phyloP scores from a whole-genome alignment of 78 protist species.

The Pigoraptor vietnamica region DNA sequence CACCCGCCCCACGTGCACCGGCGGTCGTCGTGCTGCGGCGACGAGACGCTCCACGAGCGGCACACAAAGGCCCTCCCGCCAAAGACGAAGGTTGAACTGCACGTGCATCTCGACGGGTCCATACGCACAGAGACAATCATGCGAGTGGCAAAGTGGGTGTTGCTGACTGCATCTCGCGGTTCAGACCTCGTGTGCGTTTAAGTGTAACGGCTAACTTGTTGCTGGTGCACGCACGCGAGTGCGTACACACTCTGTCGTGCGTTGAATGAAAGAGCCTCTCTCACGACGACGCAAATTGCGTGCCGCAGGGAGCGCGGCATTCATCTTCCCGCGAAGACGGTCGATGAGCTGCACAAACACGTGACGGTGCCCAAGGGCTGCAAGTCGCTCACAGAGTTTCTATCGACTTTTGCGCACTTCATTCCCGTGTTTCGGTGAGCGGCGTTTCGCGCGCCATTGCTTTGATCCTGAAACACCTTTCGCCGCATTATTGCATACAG shows the following conservation, averaged over 20 bases:
- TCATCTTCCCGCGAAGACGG: not conserved
- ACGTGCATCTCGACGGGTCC: not conserved
- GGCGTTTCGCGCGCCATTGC: too few relatives aligned
- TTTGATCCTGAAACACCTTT: not conserved
- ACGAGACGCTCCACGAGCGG: not conserved
- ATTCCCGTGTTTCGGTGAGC: not conserved
- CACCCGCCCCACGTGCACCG: too few relatives aligned
- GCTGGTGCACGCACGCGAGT: too few relatives aligned
- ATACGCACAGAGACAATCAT: not conserved
- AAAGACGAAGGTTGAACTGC: not conserved
- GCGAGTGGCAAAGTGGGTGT: not conserved
- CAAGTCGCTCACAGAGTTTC: not conserved
- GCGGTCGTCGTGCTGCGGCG: not conserved
- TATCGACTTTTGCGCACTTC: not conserved
- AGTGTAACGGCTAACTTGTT: too few relatives aligned
- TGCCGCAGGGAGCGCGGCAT: not conserved
- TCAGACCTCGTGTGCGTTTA: too few relatives aligned
- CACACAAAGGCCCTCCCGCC: not conserved
- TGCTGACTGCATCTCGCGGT: too few relatives aligned
- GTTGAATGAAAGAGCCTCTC: not conserved
- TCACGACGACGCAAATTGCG: too few relatives aligned
- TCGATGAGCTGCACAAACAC: not conserved
- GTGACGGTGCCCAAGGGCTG: not conserved
- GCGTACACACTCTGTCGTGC: not conserved
- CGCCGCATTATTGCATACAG: not conserved